A percentile compares a stretch with the other conserved stretches of the same genome.
Conservation (phyloP, 75 land plant genomes). For the Picea sitchensis region DNA sequence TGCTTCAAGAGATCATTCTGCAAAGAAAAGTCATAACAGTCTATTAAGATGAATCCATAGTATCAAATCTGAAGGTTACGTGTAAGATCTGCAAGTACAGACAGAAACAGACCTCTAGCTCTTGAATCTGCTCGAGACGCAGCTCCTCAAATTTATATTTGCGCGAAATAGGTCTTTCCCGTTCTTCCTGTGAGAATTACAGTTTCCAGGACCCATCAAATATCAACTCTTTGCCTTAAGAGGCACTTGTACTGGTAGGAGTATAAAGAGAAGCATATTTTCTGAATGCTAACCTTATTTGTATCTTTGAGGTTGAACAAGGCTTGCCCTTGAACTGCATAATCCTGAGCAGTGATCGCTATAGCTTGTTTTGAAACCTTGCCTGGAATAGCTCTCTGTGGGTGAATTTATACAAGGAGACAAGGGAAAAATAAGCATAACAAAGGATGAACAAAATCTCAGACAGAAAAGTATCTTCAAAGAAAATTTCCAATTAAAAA, state of each 20-base stretch:
- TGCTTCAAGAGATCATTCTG: conserved; percentile 44
- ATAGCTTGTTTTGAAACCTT: conserved; percentile 41
- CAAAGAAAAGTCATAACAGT: conserved; percentile 10
- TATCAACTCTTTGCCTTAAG: neutral
- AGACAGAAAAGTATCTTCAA: neutral
- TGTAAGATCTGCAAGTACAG: neutral
- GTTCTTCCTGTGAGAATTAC: conserved; percentile 26
- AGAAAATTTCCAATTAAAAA: no score
- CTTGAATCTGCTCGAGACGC: conserved; percentile 43
- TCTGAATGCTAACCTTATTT: conserved; percentile 29
- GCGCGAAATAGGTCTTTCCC: conserved; percentile 34
- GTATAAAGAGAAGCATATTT: neutral
- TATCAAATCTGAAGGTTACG: neutral
- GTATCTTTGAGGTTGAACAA: conserved; percentile 43
- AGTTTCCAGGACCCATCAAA: neutral
- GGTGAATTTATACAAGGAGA: neutral
- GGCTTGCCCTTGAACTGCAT: conserved; percentile 44
- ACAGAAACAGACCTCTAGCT: conserved; percentile 31
- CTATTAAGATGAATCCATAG: neutral
- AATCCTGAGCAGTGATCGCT: conserved; percentile 31
- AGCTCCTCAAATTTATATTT: conserved; percentile 45
- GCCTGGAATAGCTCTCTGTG: conserved; percentile 15
- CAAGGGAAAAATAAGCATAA: conserved; percentile 1
- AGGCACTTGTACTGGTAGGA: neutral
- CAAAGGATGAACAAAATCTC: neutral